Evolutionary conservation across 1,284 basidiomycete species (phyloP), one percentile per base, ranked within the genome.

Genomic region (Puccinia polysora): DNA sequence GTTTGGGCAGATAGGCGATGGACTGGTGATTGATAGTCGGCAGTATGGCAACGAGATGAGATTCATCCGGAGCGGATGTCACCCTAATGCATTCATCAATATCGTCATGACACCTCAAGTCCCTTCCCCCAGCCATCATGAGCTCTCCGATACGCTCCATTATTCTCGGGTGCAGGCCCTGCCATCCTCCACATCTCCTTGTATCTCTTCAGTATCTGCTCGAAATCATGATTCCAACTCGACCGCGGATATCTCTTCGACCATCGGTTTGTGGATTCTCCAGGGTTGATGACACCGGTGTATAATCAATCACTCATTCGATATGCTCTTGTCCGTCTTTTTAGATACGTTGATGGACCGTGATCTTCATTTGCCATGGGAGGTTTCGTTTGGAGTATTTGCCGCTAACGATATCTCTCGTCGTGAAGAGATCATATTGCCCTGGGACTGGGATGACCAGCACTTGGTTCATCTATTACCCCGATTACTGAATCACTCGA

Each of bases 361-460:
- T 2, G 83, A 84, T 28, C 81, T 95, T 0, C 82, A 83, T 0
- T 93, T 53, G 45, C 59, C 59, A 12, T 71, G 69, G 69, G 69
- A 71, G 30, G 69, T 71, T 12, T 62, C 59, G 1, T 71, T 97
- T 78, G 93, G 88, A 0, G 81, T 97, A 1, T 97, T 95, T 76
- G 90, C 92, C 0, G 80, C 88, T 20, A 81, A 86, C 18, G 88
- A 91, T 75, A 84, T 97, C 73, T 85, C 85, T 73, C 85, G 86
- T 43, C 84, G 88, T 62, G 91, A 95, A 76, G 95, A 97, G 81
- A 86, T 97, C 47, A 86, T 94, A 0, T 81, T 97, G 0, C 90
- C 89, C 0, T 97, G 94, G 92, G 92, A 96, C 79, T 97, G 93
- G 94, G 93, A 96, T 76, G 93, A 97, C 77, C 86, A 87, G 4